Evolutionary conservation across 192 early-diverging fungal genomes (phyloP).

Genomic region (Thoreauomyces humboldtii): DNA sequence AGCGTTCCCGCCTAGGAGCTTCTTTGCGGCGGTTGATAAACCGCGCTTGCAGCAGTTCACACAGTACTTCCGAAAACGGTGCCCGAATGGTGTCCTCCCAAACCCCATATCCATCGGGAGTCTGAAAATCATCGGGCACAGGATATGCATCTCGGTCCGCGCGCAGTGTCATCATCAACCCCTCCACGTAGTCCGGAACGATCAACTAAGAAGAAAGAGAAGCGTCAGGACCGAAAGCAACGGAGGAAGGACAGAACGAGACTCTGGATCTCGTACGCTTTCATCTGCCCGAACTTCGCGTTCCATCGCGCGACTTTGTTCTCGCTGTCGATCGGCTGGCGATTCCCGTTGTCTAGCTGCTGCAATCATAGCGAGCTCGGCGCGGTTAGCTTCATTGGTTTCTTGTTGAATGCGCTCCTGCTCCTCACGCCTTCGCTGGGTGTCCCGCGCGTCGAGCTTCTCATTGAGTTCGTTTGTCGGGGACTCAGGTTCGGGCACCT

Average conservation of each 20-base stretch:
- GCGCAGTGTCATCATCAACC: slow-evolving; percentile 41
- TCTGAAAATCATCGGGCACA: slow-evolving; percentile 45
- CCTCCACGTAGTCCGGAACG: slow-evolving; percentile 44
- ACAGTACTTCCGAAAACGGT: slow-evolving; percentile 41
- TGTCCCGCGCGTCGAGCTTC: slow-evolving; percentile 17
- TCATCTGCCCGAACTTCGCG: slow-evolving; percentile 22
- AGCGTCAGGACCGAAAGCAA: too few relatives aligned
- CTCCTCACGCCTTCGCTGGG: slow-evolving; percentile 14
- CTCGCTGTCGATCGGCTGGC: slow-evolving; percentile 8
- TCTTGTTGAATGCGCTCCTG: slow-evolving; percentile 20
- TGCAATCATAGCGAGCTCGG: slow-evolving; percentile 19
- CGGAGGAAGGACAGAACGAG: too few relatives aligned
- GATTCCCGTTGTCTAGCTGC: slow-evolving; percentile 10
- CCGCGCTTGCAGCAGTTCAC: slow-evolving; percentile 34
- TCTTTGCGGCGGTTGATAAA: slow-evolving; percentile 23
- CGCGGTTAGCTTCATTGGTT: slow-evolving; percentile 7
- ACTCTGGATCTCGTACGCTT: too few relatives aligned
- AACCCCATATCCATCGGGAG: slow-evolving; percentile 35
- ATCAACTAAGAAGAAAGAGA: slow-evolving; percentile 22
- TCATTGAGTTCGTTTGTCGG: background rate
- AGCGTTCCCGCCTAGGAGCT: background rate
- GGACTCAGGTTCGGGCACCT: too few relatives aligned
- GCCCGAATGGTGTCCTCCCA: slow-evolving; percentile 35
- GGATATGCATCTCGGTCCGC: slow-evolving; percentile 37
- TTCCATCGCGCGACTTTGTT: background rate